Conservation (phyloP, 169 alveolate genomes). For the Cryptosporidium viatorum region DNA sequence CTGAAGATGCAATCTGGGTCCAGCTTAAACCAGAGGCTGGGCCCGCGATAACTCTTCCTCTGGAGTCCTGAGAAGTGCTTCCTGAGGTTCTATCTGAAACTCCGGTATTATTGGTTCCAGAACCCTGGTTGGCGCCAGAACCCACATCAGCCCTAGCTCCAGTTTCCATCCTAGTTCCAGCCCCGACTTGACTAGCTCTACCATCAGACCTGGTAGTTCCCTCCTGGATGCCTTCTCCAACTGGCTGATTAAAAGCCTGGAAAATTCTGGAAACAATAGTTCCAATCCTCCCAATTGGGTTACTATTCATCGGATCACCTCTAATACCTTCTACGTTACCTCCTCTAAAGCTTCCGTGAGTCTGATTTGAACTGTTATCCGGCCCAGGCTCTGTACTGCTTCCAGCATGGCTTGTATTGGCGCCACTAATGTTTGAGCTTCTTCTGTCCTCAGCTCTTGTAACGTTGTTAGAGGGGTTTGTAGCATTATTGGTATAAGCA, state of each 20-base stretch:
- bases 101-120: background rate
- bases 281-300: conserved; percentile 68
- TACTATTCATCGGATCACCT: conserved; percentile 10
- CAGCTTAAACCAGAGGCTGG: conserved; percentile 27
- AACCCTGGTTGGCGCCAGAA: background rate
- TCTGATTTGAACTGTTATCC: background rate
- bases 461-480: background rate
- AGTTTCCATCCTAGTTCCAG: background rate
- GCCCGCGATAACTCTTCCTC: background rate
- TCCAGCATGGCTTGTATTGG: background rate
- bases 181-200: background rate
- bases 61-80: background rate
- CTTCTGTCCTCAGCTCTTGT: background rate
- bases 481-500: background rate
- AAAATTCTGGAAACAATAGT: conserved; percentile 63
- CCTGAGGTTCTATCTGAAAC: background rate
- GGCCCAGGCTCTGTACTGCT: background rate
- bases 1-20: conserved; percentile 34
- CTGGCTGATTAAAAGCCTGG: conserved; percentile 64
- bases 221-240: conserved; percentile 21
- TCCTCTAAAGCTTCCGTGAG: conserved; percentile 1
- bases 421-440: background rate
- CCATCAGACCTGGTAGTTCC: background rate
- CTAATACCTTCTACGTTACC: background rate
- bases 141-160: background rate